Conservation (phyloP, 306 rosid species). For the Crotalaria pallida region DNA sequence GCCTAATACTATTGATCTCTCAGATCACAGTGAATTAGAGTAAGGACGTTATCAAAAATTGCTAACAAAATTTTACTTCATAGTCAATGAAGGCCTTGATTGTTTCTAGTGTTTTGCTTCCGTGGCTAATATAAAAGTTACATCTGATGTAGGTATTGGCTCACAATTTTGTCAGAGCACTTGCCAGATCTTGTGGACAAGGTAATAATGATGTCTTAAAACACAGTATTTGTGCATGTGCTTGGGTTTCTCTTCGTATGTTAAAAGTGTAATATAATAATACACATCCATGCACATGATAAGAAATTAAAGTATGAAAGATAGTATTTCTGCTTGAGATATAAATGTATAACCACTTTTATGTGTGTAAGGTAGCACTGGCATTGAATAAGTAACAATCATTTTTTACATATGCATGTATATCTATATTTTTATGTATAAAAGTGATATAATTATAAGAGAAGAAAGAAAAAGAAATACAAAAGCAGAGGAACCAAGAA, state of each 20-base stretch:
- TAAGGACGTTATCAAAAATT: conserved; percentile 35
- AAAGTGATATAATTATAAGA: background rate
- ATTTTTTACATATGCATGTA: background rate
- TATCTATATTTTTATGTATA: background rate
- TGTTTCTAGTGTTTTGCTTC: conserved; percentile 2
- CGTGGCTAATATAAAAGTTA: conserved; percentile 13
- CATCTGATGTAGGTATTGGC: conserved; percentile 66
- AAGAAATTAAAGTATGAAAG: background rate
- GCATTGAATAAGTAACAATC: background rate
- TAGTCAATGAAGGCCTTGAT: background rate
- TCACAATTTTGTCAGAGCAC: conserved; percentile 64
- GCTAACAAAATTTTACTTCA: background rate
- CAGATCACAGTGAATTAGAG: conserved; percentile 73
- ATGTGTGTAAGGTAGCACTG: background rate
- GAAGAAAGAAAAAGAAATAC: background rate
- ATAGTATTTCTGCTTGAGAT: background rate
- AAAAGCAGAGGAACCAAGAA: background rate
- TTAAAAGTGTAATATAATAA: background rate
- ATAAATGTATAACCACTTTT: no score
- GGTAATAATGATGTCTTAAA: conserved; percentile 35
- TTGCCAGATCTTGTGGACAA: conserved; percentile 78
- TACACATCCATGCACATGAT: conserved; percentile 3
- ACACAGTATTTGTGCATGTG: background rate
- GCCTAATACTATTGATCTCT: conserved; percentile 82
- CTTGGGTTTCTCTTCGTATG: background rate